A percentile compares a stretch with the other conserved stretches of the same genome.
Conservation (phyloP, 2,329 filamentous ascomycete genomes). For the Pyrenochaeta sp. region DNA sequence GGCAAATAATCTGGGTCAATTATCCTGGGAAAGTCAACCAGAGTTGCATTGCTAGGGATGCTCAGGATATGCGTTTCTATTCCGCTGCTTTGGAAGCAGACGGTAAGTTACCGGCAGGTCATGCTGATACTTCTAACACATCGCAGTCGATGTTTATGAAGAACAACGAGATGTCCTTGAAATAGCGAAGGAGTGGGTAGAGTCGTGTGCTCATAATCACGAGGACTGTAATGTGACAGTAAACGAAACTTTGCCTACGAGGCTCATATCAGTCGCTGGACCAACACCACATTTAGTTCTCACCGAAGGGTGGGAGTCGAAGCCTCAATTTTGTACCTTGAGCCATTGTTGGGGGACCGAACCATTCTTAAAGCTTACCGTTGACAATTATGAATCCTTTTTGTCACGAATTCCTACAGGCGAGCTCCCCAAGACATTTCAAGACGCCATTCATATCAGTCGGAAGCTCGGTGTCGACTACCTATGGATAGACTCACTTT, state of each 20-base stretch:
- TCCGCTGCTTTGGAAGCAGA: not conserved
- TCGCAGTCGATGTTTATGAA: not conserved
- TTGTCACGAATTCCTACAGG: not conserved
- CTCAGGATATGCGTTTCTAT: no score
- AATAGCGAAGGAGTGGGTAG: not conserved
- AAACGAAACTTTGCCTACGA: not conserved
- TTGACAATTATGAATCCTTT: not conserved
- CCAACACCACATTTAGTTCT: not conserved
- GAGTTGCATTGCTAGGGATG: no score
- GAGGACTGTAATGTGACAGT: not conserved
- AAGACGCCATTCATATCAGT: not conserved
- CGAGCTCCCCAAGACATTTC: not conserved
- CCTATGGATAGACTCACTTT: not conserved
- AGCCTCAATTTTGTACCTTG: not conserved
- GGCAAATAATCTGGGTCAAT: no score
- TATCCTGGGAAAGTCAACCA: no score
- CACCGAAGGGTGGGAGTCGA: not conserved
- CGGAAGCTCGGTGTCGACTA: not conserved
- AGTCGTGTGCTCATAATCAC: not conserved
- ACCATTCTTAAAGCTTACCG: not conserved
- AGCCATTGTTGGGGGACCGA: not conserved
- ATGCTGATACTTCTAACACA: not conserved
- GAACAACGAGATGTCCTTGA: not conserved
- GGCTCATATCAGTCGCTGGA: not conserved
- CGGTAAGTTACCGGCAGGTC: not conserved